A percentile compares a stretch with the other conserved stretches of the same genome.
phyloP scores from a whole-genome alignment of 495 filamentous ascomycete species.

The Xanthoparmelia taractica region DNA sequence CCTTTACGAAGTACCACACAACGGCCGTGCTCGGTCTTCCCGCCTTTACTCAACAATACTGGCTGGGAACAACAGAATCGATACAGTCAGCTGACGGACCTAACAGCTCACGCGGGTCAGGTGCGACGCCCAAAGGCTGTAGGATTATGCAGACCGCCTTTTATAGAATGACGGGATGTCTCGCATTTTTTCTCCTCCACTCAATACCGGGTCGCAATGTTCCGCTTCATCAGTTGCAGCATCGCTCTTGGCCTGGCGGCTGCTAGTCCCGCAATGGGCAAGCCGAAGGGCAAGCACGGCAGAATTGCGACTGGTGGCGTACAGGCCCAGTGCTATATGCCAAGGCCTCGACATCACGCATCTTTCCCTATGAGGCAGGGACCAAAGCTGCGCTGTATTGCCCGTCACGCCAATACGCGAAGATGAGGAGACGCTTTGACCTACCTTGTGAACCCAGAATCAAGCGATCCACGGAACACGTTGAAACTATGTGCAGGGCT shows the following conservation, averaged over 20 bases:
- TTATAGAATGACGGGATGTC: conserved; percentile 12
- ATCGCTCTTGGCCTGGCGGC: not conserved
- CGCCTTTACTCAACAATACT: not conserved
- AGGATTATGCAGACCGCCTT: conserved; percentile 5
- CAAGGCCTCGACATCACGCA: not conserved
- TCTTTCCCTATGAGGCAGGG: not conserved
- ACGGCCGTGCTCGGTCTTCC: not conserved
- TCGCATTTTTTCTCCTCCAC: conserved; percentile 8
- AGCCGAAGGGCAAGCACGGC: not conserved
- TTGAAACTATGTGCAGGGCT: not conserved
- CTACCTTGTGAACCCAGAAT: not conserved
- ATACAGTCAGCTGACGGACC: not conserved
- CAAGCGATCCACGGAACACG: not conserved
- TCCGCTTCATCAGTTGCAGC: not conserved
- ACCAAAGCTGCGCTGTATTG: not conserved
- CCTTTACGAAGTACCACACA: not conserved
- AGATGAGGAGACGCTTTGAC: not conserved
- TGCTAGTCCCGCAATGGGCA: conserved; percentile 13
- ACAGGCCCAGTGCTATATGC: not conserved
- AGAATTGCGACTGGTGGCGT: not conserved
- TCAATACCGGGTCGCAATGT: not conserved
- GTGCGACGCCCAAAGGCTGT: not conserved
- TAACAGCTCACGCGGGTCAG: not conserved
- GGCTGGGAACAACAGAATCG: not conserved
- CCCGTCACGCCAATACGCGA: not conserved